Base-by-base conservation (phyloP, 1,139 yeast genomes). In the Hyphopichia pseudoburtonii region DNA sequence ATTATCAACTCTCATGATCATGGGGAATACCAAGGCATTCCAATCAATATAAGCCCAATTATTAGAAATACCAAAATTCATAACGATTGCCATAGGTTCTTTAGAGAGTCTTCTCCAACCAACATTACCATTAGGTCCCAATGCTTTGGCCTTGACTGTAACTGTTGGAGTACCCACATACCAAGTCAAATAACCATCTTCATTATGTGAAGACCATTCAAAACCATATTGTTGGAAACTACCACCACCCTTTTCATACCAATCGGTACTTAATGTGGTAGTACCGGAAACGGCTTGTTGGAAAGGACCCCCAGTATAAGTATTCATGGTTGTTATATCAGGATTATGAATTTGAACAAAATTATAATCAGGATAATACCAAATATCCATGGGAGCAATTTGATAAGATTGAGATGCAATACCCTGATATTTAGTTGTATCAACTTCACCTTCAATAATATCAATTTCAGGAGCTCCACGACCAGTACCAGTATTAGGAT, bases 41-140 rank as follows among this genome's bases (percentile, higher is more conserved):
- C 65, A 60, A 41, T 60, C 61, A 25, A 60, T 58, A 37, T 56
- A 59, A 3, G 63, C 62, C 65, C 65, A 60, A 36, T 44, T 55
- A 37, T 59, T 57, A 15, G 63, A 57, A 10, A 60, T 41, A 21
- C 65, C 65, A 41, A 58, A 46, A 37, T 60, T 60, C 56, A 60
- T 48, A 31, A 60, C 43, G 22, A 60, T 40, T 11, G 59, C 43
- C 60, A 60, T 50, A 3, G 64, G 64, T 42, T 59, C 64, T 36
- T 57, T 58, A 2, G 62, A 48, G 14, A 59, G 46, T 14, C 48
- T 40, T 27, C 64, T 45, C 50, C 52, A 51, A 4, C 60, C 62
- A 27, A 58, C 32, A 38, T 58, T 58, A 11, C 64, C 64, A 34
- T 56, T 56, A 9, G 63, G 62, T 8, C 53, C 61, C 17, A 58